Base-by-base conservation (phyloP, 306 rosid genomes). In the Crotalaria pallida region DNA sequence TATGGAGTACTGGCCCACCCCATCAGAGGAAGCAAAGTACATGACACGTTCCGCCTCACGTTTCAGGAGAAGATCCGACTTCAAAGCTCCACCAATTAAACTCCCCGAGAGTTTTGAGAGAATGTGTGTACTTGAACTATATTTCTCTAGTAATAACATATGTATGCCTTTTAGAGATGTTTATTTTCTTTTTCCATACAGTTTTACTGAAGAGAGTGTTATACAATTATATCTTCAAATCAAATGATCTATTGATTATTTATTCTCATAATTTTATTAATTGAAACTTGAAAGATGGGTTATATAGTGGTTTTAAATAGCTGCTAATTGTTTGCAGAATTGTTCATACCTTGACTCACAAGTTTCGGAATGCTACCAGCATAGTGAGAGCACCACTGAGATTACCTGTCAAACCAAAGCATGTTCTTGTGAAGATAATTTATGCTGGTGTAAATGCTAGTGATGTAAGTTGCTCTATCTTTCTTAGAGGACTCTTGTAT, bases 381-480 rank as follows among this genome's bases (percentile, higher is more conserved):
- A 53, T 83, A 49, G 87, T 94, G 79, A 86, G 83, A 11, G 23
- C 83, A 15, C 86, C 96, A 57, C 79, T 94, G 75, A 83, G 88
- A 64, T 57, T 90, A 72, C 98, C 98, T 53, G 68, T 94, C 78
- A 69, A 78, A 73, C 86, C 91, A 50, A 72, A 83, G 38, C 58
- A 83, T n/a, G 95, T 94, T 78, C 88, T 94, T 31, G 87, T 93
- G 67, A 93, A 93, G 83, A 84, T 93, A 61, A 76, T 90, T 71
- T 88, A 87, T 87, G 97, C 97, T 74, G 97, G 98, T 12, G 98
- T 94, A 75, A 94, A 94, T 73, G 98, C 98, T 72, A 90, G 98
- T 69, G 98, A 94, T 84, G 98, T 94, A 88, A 93, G 98, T 86
- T 71, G 61, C 53, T 19, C 45, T 62, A 10, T 75, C 40, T 67